Evolutionary conservation across 176 grass and related monocot species (phyloP).

Genomic region (Zea luxurians): DNA sequence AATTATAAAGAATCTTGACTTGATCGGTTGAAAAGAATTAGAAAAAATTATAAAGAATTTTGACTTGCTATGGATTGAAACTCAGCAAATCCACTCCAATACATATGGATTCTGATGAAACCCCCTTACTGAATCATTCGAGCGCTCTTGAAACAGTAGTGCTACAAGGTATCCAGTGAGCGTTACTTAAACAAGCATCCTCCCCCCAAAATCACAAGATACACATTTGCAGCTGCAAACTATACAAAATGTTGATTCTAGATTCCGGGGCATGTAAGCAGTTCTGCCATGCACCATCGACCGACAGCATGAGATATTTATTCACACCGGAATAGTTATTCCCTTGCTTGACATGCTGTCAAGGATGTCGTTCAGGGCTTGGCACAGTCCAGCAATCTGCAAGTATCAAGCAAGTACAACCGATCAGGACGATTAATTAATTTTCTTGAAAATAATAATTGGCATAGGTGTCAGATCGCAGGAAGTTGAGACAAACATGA

Average conservation of each 20-base stretch:
- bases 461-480: no score
- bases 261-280: not conserved
- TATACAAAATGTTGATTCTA: conserved; percentile 41
- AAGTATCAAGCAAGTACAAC: not conserved
- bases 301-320: not conserved
- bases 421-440: not conserved
- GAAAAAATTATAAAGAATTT: no score
- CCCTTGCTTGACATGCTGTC: conserved; percentile 93
- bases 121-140: no score
- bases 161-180: no score
- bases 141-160: no score
- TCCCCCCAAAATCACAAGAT: not conserved
- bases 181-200: not conserved
- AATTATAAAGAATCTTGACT: no score
- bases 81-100: no score
- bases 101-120: no score
- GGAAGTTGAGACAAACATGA: not conserved
- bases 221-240: conserved; percentile 14
- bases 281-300: conserved; percentile 3
- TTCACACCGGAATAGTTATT: conserved; percentile 66
- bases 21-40: no score
- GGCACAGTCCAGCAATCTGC: conserved; percentile 88
- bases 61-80: no score
- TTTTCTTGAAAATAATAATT: not conserved
- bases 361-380: conserved; percentile 94